Base-by-base conservation (phyloP, 2,329 filamentous ascomycete genomes). In the Podosphaera xanthii region DNA sequence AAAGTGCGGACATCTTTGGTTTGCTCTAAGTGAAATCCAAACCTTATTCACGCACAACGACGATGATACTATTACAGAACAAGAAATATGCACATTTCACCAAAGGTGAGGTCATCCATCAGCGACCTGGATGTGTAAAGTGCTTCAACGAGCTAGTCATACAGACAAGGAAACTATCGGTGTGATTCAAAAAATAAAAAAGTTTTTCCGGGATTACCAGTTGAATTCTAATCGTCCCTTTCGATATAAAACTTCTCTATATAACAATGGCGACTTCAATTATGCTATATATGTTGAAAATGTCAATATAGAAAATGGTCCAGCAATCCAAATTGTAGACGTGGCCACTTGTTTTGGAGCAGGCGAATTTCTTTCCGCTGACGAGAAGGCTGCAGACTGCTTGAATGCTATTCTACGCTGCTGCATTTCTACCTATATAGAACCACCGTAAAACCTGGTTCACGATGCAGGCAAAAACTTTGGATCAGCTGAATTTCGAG, bases 401-500 rank as follows among this genome's bases (percentile, higher is more conserved):
- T 61, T 55, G 49, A 54, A 61, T 40, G 33, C 36, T 9, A 31
- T 62, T 31, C 30, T 53, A 1, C 31, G 36, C 10, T 62, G 57
- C 50, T 60, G 53, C 22, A 22, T 22, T 22, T 22, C 22, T 22
- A 22, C 22, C 22, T 22, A 22, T 22, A 22, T 22, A 22, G 22
- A 49, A 14, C 60, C 59, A 1, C 58, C 50, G 3, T 52, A 62
- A 40, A 7, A 53, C 10, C 5, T 59, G 35, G 36, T 48, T 14
- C 55, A 57, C 40, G 49, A 59, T 54, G 49, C 38, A 30, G 60
- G 58, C n/a, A 58, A 55, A 22, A 61, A 60, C 35, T 62, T 60
- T 50, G 33, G 49, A 2, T 59, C 36, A 38, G 57, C 58, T n/a
- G 46, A 55, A 40, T 60, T 62, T 33, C 38, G 50, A 30, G 14